Evolutionary conservation across 2,329 filamentous ascomycete species (phyloP), one percentile per base, ranked within the genome.

Genomic region (Chalaropsis ovoidea): DNA sequence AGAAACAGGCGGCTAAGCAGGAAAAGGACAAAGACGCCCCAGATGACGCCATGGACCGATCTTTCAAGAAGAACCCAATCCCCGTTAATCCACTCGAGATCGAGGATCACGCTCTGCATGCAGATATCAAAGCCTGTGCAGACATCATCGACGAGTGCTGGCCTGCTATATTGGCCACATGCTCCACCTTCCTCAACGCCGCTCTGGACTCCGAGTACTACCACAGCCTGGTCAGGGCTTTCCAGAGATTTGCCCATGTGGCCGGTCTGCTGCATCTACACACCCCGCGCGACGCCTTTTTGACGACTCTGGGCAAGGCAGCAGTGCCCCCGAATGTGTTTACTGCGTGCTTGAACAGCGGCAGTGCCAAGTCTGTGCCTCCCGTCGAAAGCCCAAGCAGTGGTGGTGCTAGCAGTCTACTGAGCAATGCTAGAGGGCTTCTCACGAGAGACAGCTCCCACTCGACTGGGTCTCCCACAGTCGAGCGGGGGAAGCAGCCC

Each of bases 171-270:
- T 82, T 99, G 61, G 93, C 94, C 0, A 94, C 91, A 1, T 96
- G 91, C 71, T 99, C 94, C 0, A 96, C 93, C 0, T 99, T 97
- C 72, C 77, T 99, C 19, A 95, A 95, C 72, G 90, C 94, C 39
- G 86, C 93, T 0, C 78, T 99, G 3, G 94, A 99, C 73, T 88
- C 90, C 0, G 91, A 96, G 64, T 96, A 94, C 70, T 99, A 97
- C 71, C 92, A 96, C 70, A 85, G 87, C 10, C 79, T 99, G 1
- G 93, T 99, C 27, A 84, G 94, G 69, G 89, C 93, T 0, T 95
- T 97, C 70, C 94, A 99, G 71, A 91, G 95, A 69, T 89, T 99
- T 71, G 89, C 94, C 0, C 95, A 99, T 73, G 93, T 97, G 2
- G 90, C 94, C 47, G 95, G 94, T 4, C 79, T 99, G 60, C 77